phyloP scores from a whole-genome alignment of 495 filamentous ascomycete species.

The Talaromyces adpressus region DNA sequence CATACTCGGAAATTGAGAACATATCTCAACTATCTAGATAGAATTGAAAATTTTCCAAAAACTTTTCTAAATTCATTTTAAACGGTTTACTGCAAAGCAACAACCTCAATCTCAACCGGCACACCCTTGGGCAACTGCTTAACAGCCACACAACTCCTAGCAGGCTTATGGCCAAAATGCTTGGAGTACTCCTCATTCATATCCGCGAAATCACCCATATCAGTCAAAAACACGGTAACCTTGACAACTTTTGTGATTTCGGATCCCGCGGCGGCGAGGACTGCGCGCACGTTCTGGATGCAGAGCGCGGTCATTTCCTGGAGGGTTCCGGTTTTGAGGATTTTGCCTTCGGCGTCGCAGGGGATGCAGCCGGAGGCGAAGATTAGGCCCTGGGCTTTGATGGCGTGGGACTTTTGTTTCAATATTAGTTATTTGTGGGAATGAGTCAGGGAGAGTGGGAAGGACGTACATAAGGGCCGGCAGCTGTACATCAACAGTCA shows the following conservation, averaged over 20 bases:
- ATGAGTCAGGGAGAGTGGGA: slow-evolving; percentile 2
- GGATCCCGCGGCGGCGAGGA: slow-evolving; percentile 72
- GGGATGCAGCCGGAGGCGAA: slow-evolving; percentile 95
- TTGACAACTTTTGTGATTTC: slow-evolving; percentile 70
- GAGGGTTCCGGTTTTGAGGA: slow-evolving; percentile 64
- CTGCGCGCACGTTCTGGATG: slow-evolving; percentile 70
- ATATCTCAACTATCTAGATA: too few species aligned
- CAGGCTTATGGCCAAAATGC: slow-evolving; percentile 82
- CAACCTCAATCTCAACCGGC: slow-evolving; percentile 86
- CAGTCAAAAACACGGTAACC: slow-evolving; percentile 67
- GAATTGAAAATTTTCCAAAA: not conserved
- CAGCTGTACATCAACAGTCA: slow-evolving; percentile 32
- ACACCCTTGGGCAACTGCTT: slow-evolving; percentile 85
- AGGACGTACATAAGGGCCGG: slow-evolving; percentile 50
- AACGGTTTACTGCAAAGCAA: slow-evolving; percentile 46
- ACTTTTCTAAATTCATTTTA: too few species aligned
- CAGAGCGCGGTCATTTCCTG: slow-evolving; percentile 67
- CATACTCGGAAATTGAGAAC: not conserved
- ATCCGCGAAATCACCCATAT: slow-evolving; percentile 77
- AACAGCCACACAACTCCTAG: slow-evolving; percentile 88
- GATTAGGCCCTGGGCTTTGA: slow-evolving; percentile 73
- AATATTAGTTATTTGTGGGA: not conserved
- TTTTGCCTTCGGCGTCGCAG: slow-evolving; percentile 63
- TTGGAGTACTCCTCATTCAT: slow-evolving; percentile 89
- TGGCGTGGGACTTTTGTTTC: slow-evolving; percentile 69